Conservation (phyloP, 2,329 filamentous ascomycete species). For the Aspergillus ruber region DNA sequence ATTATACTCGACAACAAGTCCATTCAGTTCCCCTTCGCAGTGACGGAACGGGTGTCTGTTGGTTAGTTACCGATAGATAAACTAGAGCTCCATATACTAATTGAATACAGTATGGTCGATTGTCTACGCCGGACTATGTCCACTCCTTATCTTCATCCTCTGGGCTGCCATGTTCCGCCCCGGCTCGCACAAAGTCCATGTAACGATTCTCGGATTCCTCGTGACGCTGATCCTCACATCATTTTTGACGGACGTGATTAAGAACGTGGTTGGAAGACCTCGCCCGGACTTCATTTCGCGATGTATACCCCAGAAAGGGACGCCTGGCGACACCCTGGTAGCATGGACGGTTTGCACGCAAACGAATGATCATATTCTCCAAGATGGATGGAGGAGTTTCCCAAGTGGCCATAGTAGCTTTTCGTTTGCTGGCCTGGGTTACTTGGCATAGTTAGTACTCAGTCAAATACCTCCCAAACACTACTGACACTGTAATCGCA, state of each 20-base stretch:
- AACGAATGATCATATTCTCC: conserved; percentile 50
- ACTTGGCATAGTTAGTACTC: conserved; percentile 42
- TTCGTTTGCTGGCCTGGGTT: conserved; percentile 56
- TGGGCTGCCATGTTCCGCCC: conserved; percentile 60
- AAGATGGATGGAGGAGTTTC: conserved; percentile 61
- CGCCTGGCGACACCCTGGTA: conserved; percentile 50
- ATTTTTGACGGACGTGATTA: conserved; percentile 83
- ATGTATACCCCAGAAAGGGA: conserved; percentile 64
- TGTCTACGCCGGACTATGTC: conserved; percentile 68
- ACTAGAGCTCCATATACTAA: conserved; percentile 2
- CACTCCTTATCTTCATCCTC: conserved; percentile 58
- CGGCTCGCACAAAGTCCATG: conserved; percentile 71
- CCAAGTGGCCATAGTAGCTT: conserved; percentile 59
- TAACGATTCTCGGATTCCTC: conserved; percentile 72
- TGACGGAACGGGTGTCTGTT: conserved; percentile 75
- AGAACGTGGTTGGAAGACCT: conserved; percentile 77
- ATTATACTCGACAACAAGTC: conserved; percentile 80
- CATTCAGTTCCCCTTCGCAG: conserved; percentile 81
- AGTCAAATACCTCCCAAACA: too few relatives aligned
- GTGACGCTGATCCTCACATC: conserved; percentile 70
- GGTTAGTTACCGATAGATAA: conserved; percentile 41
- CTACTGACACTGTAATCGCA: conserved; percentile 8
- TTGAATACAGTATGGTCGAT: conserved; percentile 56
- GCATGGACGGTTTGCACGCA: conserved; percentile 41
- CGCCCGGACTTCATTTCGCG: conserved; percentile 83